These are phyloP conservation scores for Botryotinia narcissicola DNA, from an alignment of 2,329 filamentous ascomycete genomes.

Conservation along the genomic window DNA sequence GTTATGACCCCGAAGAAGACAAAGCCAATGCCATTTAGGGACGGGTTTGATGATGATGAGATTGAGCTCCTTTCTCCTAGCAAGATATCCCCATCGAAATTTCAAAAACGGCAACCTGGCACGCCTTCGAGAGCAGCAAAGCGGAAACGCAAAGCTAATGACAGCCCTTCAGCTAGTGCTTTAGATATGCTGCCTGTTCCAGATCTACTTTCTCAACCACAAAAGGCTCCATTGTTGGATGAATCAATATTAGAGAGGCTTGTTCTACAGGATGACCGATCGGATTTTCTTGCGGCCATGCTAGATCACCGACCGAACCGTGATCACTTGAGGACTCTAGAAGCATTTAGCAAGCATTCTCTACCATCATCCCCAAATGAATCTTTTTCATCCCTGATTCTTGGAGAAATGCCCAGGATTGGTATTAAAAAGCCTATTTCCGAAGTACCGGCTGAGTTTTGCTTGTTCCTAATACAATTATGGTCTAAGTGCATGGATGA, in stretches of 20 bases:
- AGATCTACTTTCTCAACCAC: conserved; percentile 18
- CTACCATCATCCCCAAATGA: conserved; percentile 63
- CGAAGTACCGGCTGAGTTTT: conserved; percentile 59
- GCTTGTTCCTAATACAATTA: conserved; percentile 59
- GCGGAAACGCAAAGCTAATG: conserved; percentile 62
- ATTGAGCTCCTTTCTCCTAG: conserved; percentile 49
- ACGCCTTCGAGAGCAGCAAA: conserved; percentile 63
- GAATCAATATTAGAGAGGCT: conserved; percentile 41
- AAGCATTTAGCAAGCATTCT: conserved; percentile 61
- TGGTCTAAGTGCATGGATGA: conserved; percentile 69
- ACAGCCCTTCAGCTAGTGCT: conserved; percentile 61
- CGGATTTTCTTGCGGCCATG: conserved; percentile 40
- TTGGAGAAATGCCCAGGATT: conserved; percentile 62
- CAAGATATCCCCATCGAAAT: conserved; percentile 47
- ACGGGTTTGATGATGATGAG: conserved; percentile 68
- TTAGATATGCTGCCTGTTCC: conserved; percentile 41
- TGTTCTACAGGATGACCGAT: conserved; percentile 43
- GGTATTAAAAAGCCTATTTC: conserved; percentile 51
- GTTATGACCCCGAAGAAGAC: conserved; percentile 63
- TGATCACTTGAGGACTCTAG: conserved; percentile 61
- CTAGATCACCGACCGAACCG: conserved; percentile 40
- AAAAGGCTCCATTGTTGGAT: conserved; percentile 31
- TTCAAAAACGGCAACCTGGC: conserved; percentile 41
- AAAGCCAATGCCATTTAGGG: conserved; percentile 55
- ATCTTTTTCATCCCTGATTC: conserved; percentile 64